phyloP scores from a whole-genome alignment of 768 basidiomycete species.

The Leccinellum albellum region DNA sequence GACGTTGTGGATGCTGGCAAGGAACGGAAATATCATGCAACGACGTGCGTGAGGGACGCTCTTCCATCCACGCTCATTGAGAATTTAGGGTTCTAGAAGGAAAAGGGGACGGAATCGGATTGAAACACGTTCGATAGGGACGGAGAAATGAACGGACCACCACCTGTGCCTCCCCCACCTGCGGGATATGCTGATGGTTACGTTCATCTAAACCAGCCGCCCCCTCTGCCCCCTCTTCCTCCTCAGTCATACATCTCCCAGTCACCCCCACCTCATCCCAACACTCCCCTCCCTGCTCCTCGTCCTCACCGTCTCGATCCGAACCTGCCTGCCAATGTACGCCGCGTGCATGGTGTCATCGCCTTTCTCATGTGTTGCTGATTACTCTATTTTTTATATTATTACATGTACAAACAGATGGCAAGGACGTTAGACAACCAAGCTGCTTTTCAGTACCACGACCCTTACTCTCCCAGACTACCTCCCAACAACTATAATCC shows the following conservation, averaged over 20 bases:
- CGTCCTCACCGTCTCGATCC: constrained; percentile 62
- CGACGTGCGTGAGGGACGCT: not conserved
- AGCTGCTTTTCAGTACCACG: constrained; percentile 22
- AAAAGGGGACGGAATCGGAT: not conserved
- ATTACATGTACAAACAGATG: constrained; percentile 48
- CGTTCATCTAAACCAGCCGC: constrained; percentile 29
- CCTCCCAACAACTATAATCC: constrained; percentile 18
- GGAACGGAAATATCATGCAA: not conserved
- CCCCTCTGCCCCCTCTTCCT: constrained; percentile 51
- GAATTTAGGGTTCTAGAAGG: not conserved
- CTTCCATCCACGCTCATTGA: not conserved
- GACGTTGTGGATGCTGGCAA: not conserved
- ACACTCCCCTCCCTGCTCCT: constrained; percentile 61
- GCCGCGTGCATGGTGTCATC: constrained; percentile 25
- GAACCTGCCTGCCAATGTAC: constrained; percentile 57
- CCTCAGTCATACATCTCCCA: constrained; percentile 31
- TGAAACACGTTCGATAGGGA: not conserved
- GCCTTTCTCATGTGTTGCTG: constrained; percentile 7
- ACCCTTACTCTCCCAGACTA: constrained; percentile 24
- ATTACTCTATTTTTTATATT: constrained; percentile 23
- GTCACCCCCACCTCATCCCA: constrained; percentile 31
- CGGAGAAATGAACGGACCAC: constrained; percentile 15
- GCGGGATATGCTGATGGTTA: constrained; percentile 6
- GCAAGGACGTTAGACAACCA: constrained; percentile 58
- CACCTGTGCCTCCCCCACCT: constrained; percentile 32